phyloP scores from a whole-genome alignment of 164 flowering plant species.

The Akebia trifoliata region DNA sequence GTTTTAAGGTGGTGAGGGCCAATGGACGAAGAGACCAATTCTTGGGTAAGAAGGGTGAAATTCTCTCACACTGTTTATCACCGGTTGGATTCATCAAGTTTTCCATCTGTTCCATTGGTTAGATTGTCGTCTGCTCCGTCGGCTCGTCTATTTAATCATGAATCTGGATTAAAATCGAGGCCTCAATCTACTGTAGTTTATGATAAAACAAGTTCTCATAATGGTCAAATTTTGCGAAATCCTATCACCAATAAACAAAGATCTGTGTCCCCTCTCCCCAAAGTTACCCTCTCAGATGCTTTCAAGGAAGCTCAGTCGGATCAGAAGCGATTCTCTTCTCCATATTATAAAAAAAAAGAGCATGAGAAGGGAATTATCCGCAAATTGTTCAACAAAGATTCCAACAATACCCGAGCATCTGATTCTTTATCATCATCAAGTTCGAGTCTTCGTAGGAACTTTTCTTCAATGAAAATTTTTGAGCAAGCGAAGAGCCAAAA shows the following conservation, averaged over 20 bases:
- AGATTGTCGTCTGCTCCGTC: conserved; percentile 17
- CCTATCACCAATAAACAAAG: conserved; percentile 24
- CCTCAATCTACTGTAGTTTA: conserved; percentile 11
- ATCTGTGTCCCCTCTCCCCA: conserved; percentile 57
- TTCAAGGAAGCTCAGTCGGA: conserved; percentile 69
- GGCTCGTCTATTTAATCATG: conserved; percentile 17
- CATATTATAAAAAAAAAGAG: conserved; percentile 41
- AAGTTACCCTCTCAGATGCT: conserved; percentile 42
- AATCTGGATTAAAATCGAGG: conserved; percentile 34
- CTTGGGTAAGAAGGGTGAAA: conserved; percentile 86
- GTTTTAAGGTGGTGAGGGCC: background rate
- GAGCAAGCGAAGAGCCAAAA: conserved; percentile 42
- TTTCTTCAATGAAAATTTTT: conserved; percentile 30
- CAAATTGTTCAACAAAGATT: conserved; percentile 23
- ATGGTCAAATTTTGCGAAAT: conserved; percentile 3
- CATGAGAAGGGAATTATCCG: conserved; percentile 31
- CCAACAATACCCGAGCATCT: conserved; percentile 15
- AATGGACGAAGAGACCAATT: conserved; percentile 61
- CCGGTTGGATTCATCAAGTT: conserved; percentile 45
- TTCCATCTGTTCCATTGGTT: conserved; percentile 19
- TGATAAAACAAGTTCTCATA: conserved; percentile 8
- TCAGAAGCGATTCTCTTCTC: conserved; percentile 62
- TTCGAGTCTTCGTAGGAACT: conserved; percentile 31
- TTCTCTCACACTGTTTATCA: conserved; percentile 72
- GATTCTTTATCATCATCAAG: conserved; percentile 15